Evolutionary conservation across 2,329 filamentous ascomycete species (phyloP).

Genomic region (Talaromyces sp.): DNA sequence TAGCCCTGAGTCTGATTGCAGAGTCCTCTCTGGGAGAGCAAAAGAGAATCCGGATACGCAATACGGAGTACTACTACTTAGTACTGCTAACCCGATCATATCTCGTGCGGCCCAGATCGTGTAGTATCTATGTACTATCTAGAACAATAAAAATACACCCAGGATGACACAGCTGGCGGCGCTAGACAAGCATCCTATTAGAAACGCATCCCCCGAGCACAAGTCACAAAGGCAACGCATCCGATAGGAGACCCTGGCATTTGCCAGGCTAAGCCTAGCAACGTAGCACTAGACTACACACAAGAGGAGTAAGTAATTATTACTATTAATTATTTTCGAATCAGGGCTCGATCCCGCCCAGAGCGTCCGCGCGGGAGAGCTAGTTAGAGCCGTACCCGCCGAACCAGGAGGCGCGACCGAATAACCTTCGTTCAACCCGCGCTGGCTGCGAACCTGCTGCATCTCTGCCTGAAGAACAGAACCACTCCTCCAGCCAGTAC

Average conservation of each 20-base stretch:
- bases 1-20: background rate
- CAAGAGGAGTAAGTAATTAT: no score
- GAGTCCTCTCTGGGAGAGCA: no score
- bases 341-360: background rate
- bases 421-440: background rate
- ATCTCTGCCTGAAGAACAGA: slow-evolving; percentile 4
- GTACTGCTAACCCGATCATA: background rate
- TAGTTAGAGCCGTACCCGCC: background rate
- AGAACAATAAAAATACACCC: no score
- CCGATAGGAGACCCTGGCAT: background rate
- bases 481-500: background rate
- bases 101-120: background rate
- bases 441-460: background rate
- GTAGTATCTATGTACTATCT: no score
- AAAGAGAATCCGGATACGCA: background rate
- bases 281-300: background rate
- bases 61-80: no score
- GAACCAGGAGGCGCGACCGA: background rate
- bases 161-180: background rate
- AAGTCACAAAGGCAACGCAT: background rate
- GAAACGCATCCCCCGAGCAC: background rate
- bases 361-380: background rate
- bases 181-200: background rate
- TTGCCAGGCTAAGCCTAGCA: background rate
- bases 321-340: background rate